Conservation (phyloP, 176 grass and related monocot species). For the Elymus sibiricus region DNA sequence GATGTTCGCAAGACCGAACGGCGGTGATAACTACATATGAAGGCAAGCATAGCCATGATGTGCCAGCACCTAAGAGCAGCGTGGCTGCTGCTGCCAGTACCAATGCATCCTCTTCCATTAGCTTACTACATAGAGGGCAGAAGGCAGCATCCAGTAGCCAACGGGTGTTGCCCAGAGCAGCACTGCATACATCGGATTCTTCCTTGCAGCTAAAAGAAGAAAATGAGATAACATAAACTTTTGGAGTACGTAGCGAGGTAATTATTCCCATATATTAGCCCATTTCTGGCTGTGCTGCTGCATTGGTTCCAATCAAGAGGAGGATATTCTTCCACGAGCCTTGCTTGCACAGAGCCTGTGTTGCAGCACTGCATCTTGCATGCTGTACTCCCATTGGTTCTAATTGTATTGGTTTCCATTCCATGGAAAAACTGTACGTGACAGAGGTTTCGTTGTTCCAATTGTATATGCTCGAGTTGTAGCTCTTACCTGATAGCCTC, state of each 20-base stretch:
- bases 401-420: conserved; percentile 28
- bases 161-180: not conserved
- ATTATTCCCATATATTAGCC: not conserved
- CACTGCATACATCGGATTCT: conserved; percentile 35
- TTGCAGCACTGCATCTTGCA: conserved; percentile 10
- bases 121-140: conserved; percentile 20
- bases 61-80: conserved; percentile 58
- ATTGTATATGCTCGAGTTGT: conserved; percentile 31
- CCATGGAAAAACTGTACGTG: conserved; percentile 1
- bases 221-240: conserved; percentile 54
- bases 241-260: not conserved
- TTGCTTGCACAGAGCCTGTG: not conserved
- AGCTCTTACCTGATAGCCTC: conserved; percentile 11
- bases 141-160: conserved; percentile 22
- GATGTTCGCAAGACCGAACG: conserved; percentile 65
- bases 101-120: conserved; percentile 32
- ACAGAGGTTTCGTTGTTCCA: conserved; percentile 10
- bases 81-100: conserved; percentile 31
- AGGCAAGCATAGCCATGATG: conserved; percentile 86
- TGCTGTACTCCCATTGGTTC: conserved; percentile 24
- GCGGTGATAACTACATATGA: conserved; percentile 91
- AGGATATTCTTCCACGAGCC: conserved; percentile 6
- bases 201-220: conserved; percentile 72
- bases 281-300: conserved; percentile 3
- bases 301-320: conserved; percentile 22